These are phyloP conservation scores for Neurospora sp. DNA, from an alignment of 495 filamentous ascomycete species.

Conservation along the genomic window DNA sequence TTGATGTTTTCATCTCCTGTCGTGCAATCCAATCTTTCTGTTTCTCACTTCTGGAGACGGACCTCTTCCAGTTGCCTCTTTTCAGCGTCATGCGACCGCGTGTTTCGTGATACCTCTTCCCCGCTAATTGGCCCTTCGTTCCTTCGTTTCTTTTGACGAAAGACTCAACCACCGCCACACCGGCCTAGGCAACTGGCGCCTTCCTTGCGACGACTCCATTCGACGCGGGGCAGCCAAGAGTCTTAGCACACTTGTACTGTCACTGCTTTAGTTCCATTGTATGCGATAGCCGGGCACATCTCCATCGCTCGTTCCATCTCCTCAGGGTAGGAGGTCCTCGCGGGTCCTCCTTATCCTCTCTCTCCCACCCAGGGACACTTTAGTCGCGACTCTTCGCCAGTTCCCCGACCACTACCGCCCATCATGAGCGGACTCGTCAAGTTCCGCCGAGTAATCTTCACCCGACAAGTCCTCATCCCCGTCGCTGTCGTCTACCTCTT, in stretches of 20 bases:
- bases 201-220: background rate
- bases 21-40: background rate
- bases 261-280: background rate
- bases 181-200: background rate
- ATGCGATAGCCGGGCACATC: background rate
- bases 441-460: conserved; percentile 11
- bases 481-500: conserved; percentile 7
- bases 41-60: background rate
- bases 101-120: background rate
- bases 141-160: background rate
- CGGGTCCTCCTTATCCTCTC: background rate
- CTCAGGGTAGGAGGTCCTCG: background rate
- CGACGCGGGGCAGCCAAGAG: background rate
- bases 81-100: background rate
- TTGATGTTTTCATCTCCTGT: background rate
- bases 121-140: background rate
- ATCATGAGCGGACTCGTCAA: conserved; percentile 4
- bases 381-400: background rate
- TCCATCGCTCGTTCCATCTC: background rate
- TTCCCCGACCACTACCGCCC: background rate
- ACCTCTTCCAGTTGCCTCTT: background rate
- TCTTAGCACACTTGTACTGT: background rate
- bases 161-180: background rate
- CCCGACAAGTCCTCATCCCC: conserved; percentile 13
- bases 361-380: background rate